phyloP scores from a whole-genome alignment of 176 grass and related monocot species.

The Cenchrus americanus region DNA sequence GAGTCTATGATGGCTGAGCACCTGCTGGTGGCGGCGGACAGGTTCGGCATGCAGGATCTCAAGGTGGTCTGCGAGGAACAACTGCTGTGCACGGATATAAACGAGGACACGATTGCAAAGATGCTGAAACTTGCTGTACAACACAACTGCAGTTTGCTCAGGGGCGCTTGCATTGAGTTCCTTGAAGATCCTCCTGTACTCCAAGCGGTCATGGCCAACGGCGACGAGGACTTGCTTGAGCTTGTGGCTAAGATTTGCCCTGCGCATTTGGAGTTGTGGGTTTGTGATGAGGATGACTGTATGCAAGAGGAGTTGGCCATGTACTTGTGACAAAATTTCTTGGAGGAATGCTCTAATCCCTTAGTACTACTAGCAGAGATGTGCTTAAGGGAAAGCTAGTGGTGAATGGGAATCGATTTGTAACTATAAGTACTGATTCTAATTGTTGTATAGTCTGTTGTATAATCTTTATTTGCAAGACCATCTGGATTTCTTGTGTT shows the following conservation, averaged over 20 bases:
- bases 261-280: background rate
- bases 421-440: too few species aligned
- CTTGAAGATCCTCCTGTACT: background rate
- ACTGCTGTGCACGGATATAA: background rate
- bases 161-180: slow-evolving; percentile 42
- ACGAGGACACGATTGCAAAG: slow-evolving; percentile 1
- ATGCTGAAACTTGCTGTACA: background rate
- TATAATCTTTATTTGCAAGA: too few species aligned
- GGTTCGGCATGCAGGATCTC: slow-evolving; percentile 40
- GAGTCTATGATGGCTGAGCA: slow-evolving; percentile 18
- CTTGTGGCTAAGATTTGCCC: background rate
- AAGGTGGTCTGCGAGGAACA: slow-evolving; percentile 32
- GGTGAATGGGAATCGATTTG: background rate
- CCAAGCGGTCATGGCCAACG: background rate
- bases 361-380: background rate
- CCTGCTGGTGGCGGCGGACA: slow-evolving; percentile 39
- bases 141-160: background rate
- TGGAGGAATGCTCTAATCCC: background rate
- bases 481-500: too few species aligned
- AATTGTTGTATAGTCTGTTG: too few species aligned
- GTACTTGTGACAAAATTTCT: background rate
- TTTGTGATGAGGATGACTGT: background rate
- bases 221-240: background rate
- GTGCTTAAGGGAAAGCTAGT: background rate
- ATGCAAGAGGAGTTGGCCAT: background rate